Conservation (phyloP, 2,329 filamentous ascomycete species). For the Ceratocystis cacaofunesta region DNA sequence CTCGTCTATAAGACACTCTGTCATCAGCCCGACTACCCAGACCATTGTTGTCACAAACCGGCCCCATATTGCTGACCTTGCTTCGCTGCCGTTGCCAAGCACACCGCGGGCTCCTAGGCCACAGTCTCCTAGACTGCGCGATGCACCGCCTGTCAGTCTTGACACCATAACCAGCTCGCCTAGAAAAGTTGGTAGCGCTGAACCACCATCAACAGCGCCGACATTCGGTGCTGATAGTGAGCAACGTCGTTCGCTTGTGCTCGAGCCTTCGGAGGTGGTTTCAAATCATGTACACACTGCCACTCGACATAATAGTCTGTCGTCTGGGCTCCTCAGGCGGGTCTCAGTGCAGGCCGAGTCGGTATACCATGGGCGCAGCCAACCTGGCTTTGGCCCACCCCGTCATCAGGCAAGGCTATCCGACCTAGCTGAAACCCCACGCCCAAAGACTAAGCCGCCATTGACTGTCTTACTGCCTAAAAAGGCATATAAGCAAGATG, state of each 20-base stretch:
- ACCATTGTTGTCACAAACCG: not conserved
- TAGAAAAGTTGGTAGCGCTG: conserved; percentile 2
- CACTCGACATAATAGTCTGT: not conserved
- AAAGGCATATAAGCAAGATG: not conserved
- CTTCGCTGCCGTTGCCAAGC: conserved; percentile 7
- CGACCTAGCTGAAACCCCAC: not conserved
- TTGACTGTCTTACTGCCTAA: conserved; percentile 8
- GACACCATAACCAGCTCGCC: conserved; percentile 9
- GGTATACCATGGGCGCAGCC: not conserved
- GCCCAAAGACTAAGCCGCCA: conserved; percentile 4
- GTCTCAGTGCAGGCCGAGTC: not conserved
- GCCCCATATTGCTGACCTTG: conserved; percentile 10
- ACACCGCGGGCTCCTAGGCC: not conserved
- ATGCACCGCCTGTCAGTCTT: conserved; percentile 18
- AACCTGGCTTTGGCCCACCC: not conserved
- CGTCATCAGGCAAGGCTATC: not conserved
- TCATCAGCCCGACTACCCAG: not conserved
- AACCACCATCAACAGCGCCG: not conserved
- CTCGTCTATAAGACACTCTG: not conserved
- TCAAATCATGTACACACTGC: not conserved
- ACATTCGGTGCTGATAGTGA: not conserved
- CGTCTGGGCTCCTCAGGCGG: not conserved
- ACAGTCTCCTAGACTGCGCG: conserved; percentile 5
- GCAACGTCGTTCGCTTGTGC: conserved; percentile 8
- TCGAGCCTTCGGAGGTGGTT: conserved; percentile 9